Base-by-base conservation (phyloP, 495 filamentous ascomycete species). In the Penicillium roqueforti region DNA sequence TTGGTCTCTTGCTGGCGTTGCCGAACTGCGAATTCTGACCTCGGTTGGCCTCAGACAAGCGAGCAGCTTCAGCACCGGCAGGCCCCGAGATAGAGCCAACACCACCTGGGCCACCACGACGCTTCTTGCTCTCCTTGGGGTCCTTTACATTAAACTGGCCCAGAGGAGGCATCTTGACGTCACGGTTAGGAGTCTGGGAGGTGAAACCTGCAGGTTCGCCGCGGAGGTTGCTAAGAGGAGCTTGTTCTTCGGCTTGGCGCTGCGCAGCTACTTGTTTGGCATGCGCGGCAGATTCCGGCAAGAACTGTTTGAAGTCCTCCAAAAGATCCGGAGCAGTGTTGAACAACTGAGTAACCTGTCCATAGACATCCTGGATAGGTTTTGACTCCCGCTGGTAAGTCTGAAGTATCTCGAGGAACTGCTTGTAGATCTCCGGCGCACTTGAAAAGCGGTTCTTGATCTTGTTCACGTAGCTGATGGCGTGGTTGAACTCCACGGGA, bases 381-480 rank as follows among this genome's bases (percentile, higher is more conserved):
- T 97, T 97, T 34, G 92, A 95, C 61, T 99, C 95, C 48, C 95
- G 83, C 69, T 99, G 95, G 65, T 99, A 99, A 1, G 95, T 99
- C 69, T 99, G 95, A 39, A 99, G 75, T 25, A 99, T 99, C 67
- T 99, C 95, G 7, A 99, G 81, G 66, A 99, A 99, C 62, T 97
- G 91, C 63, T 99, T 99, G 76, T 99, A 99, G 50, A 97, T 97
- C 63, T 99, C 95, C 7, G 95, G 95, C 54, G 93, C 89, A 58
- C 86, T 83, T 41, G 93, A 83, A 68, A 97, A 99, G 37, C 95
- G 93, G 66, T 97, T 99, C 93, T 99, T 99, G 50, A 99, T 99
- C 73, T 99, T 99, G 67, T 99, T 99, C 41, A 99, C 95, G 65
- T 99, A 99, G 66, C 91, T 97, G 55, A 99, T 99, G 0, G 95